Conservation (phyloP, 1,139 yeast species). For the Geotrichum reessii region DNA sequence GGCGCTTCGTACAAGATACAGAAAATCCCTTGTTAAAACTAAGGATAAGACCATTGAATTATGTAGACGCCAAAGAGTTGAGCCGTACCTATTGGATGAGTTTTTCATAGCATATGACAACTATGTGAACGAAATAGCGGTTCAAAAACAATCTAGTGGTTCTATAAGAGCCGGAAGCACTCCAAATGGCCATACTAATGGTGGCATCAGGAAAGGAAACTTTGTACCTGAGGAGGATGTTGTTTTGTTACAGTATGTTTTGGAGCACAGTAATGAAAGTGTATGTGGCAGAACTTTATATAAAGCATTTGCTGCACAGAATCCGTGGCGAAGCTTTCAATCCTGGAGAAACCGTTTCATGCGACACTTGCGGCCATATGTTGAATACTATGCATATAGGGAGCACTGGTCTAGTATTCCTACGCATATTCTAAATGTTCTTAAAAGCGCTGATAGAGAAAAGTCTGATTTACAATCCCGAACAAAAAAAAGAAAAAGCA, state of each 20-base stretch:
- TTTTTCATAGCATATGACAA: slow-evolving; percentile 8
- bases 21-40: neutral
- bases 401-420: slow-evolving; percentile 2
- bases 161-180: neutral
- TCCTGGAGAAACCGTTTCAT: slow-evolving; percentile 10
- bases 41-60: neutral
- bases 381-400: slow-evolving; percentile 1
- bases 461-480: neutral
- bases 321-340: slow-evolving; percentile 9
- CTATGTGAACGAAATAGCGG: neutral
- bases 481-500: neutral
- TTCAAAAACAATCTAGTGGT: neutral
- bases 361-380: slow-evolving; percentile 5
- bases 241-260: slow-evolving; percentile 1
- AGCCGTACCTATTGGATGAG: slow-evolving; percentile 5
- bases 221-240: slow-evolving; percentile 8
- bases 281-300: slow-evolving; percentile 9
- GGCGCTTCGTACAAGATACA: slow-evolving; percentile 5
- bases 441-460: neutral
- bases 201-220: slow-evolving; percentile 7
- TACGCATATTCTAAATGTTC: neutral
- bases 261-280: neutral
- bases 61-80: neutral
- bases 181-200: neutral
- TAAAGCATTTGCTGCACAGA: neutral